Conservation (phyloP, 2,329 filamentous ascomycete species). For the Fusarium liriodendri region DNA sequence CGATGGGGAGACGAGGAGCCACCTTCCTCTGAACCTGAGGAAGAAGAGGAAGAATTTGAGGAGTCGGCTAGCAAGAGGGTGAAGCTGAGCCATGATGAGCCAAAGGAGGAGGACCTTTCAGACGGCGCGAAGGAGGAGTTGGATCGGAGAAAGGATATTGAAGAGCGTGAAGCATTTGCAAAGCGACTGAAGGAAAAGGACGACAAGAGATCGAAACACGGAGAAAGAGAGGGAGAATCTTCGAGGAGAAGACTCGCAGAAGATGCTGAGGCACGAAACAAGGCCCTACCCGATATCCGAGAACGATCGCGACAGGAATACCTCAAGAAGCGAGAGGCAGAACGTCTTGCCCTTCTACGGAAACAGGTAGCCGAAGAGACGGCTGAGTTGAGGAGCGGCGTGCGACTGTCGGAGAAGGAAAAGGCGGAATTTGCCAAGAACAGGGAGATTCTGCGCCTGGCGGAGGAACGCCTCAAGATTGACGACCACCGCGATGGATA, state of each 20-base stretch:
- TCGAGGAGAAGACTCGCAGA: constrained; percentile 62
- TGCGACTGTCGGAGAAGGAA: constrained; percentile 79
- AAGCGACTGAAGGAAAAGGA: constrained; percentile 79
- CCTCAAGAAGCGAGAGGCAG: constrained; percentile 89
- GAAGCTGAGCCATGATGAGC: constrained; percentile 70
- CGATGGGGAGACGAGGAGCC: constrained; percentile 85
- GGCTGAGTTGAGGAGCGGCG: constrained; percentile 81
- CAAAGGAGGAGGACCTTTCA: constrained; percentile 61
- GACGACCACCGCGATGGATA: constrained; percentile 95
- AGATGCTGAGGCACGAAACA: constrained; percentile 73
- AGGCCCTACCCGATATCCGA: constrained; percentile 83
- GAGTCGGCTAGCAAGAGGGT: constrained; percentile 79
- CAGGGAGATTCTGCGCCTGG: constrained; percentile 81
- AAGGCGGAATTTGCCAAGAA: constrained; percentile 91
- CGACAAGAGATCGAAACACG: constrained; percentile 75
- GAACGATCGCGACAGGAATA: constrained; percentile 91
- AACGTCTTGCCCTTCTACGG: constrained; percentile 85
- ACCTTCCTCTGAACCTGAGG: constrained; percentile 54
- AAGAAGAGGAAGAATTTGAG: constrained; percentile 68
- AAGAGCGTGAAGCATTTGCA: constrained; percentile 84
- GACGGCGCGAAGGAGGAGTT: constrained; percentile 69
- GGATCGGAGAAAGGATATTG: constrained; percentile 73
- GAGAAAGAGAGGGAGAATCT: constrained; percentile 67
- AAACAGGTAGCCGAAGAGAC: constrained; percentile 92
- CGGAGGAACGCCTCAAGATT: constrained; percentile 86